Percentiles rank a stretch among this genome's conserved stretches.
Evolutionary conservation across 78 protist genomes (phyloP).

Genomic region (Dictyostelium discoideum): DNA sequence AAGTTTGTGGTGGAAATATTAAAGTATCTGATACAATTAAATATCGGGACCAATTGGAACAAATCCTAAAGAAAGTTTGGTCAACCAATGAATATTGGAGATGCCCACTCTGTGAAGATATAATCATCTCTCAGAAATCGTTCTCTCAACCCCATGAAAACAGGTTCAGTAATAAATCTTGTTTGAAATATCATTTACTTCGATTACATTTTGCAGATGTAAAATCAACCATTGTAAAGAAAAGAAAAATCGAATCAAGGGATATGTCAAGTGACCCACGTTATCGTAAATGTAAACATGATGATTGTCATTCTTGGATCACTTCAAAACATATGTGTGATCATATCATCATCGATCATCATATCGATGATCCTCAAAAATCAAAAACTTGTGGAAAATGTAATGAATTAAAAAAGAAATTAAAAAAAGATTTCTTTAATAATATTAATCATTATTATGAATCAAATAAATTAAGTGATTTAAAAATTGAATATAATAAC

Average conservation of each 20-base stretch:
- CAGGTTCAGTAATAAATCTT: background rate
- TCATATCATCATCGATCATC: background rate
- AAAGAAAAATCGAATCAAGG: background rate
- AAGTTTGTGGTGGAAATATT: background rate
- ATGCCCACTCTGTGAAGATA: background rate
- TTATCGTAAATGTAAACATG: background rate
- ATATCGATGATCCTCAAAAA: background rate
- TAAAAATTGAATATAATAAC: background rate
- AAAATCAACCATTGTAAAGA: background rate
- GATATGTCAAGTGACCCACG: background rate
- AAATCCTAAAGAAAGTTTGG: background rate
- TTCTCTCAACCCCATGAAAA: background rate
- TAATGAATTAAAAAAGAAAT: constrained; percentile 1
- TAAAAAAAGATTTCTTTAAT: background rate
- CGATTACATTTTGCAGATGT: background rate
- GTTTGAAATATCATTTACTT: background rate
- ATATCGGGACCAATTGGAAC: background rate
- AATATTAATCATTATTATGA: background rate
- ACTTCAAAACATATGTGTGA: constrained; percentile 4
- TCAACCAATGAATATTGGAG: background rate
- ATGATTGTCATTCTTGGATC: background rate
- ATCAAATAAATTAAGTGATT: background rate
- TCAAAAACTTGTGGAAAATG: background rate
- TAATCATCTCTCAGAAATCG: background rate
- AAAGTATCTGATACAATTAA: background rate